Evolutionary conservation across 139 green algal species (phyloP), one percentile per base, ranked within the genome.

Genomic region (Micromonas pusilla): DNA sequence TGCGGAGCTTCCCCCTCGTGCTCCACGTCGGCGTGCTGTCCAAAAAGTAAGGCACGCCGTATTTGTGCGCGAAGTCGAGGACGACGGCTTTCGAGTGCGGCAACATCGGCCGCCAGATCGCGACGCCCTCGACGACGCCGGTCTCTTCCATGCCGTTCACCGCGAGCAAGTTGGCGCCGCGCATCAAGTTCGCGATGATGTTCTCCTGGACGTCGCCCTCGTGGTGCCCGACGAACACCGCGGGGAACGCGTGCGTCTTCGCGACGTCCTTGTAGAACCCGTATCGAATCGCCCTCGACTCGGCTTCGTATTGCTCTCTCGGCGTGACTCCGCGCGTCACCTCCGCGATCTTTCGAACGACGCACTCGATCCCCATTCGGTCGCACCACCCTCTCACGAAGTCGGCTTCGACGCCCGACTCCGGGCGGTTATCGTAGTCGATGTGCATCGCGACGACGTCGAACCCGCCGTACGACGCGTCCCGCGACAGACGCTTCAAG

Each of bases 11-110:
- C 20, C 72, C 72, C 39, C 72, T 32, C 5, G 54, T 78, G 52
- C 72, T 78, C 72, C 72, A 78, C 53, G 72, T 78, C 52, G 72
- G 72, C 21, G 72, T 78, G 1, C 45, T 70, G 33, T 78, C 72
- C 25, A 71, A 52, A 53, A 78, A 78, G 52, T 78, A 78, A n/a
- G 72, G 72, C 21, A 78, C 57, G 16, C 72, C 72, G 37, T 53
- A 78, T 31, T 31, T 78, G 52, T 78, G 72, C 5, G 72, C 72
- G 32, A 78, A 78, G 53, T 78, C 72, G 3, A 78, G 72, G 2
- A 78, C 72, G 32, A 52, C 32, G 1, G 6, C 33, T 31, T 78
- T 78, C 21, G 21, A 30, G 1, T 62, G 32, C 54, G 72, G 53
- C 1, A 78, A 28, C 72, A 78, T 68, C 21, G 72, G 72, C 26